Base-by-base conservation (phyloP, 23 red algal genomes). In the Gracilaria domingensis region DNA sequence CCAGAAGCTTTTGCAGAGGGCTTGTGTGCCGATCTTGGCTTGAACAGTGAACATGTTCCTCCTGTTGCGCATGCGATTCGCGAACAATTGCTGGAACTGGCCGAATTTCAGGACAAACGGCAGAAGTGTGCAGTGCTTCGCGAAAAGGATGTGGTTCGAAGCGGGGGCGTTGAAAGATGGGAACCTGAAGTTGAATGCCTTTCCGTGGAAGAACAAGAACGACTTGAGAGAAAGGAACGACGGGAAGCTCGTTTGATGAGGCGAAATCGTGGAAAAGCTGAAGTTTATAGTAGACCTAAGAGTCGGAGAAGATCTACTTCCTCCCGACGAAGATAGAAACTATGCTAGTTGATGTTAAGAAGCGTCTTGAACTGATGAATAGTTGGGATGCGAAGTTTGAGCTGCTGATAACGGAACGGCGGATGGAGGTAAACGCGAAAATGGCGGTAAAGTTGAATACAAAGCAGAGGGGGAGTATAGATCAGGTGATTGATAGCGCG, bases 1-100 rank as follows among this genome's bases (percentile, higher is more conserved):
- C 96, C 96, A 0, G 96, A 98, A 38, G 78, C 88, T 24, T 98
- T 98, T 98, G 86, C 96, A 0, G 79, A 89, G 62, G 35, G 44
- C 33, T 66, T 98, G 12, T 91, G 96, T 50, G 73, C 70, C 1
- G 96, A 98, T 44, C 65, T 98, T 17, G 96, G 96, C 12, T 81
- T 98, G 12, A 71, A 60, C 34, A 55, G 37, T 47, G 96, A 98
- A 28, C 93, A 92, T 83, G 92, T 87, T 20, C 65, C 96, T 2
- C 86, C 86, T 24, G 81, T 98, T 34, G 90, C 96, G 28, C 83
- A 88, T 56, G 96, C 86, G 4, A 75, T 98, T 42, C 75, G 96
- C 23, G 96, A 98, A 50, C 96, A 98, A 69, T 73, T 98, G 49
- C 34, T 86, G 23, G 80, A 90, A 65, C 64, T 91, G 36, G 73